Evolutionary conservation across 768 basidiomycete genomes (phyloP).

Genomic region (Pleurotus tuoliensis): DNA sequence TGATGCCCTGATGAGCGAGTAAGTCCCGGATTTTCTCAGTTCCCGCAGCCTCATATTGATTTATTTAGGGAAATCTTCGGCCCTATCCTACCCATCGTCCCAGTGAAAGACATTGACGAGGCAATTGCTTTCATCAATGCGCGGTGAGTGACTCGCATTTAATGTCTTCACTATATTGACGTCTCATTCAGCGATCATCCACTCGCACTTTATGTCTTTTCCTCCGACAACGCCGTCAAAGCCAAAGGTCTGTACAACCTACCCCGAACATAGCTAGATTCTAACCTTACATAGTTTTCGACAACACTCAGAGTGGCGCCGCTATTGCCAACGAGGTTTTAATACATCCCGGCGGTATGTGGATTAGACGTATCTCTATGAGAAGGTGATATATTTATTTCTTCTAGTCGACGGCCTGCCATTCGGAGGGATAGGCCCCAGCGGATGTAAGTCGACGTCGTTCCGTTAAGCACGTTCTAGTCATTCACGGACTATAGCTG

Average conservation of each 20-base stretch:
- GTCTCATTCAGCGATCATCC: constrained; percentile 55
- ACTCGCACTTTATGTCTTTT: constrained; percentile 75
- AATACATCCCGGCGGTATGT: constrained; percentile 56
- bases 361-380: too few species aligned
- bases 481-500: constrained; percentile 34
- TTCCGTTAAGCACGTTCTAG: background rate
- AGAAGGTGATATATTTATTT: too few species aligned
- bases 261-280: background rate
- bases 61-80: constrained; percentile 74
- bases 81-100: constrained; percentile 72
- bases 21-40: constrained; percentile 19
- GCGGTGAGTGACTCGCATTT: constrained; percentile 30
- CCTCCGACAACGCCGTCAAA: constrained; percentile 54
- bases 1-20: constrained; percentile 80
- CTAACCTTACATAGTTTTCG: constrained; percentile 44
- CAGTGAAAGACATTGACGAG: constrained; percentile 65
- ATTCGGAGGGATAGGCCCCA: constrained; percentile 70
- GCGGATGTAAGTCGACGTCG: constrained; percentile 53
- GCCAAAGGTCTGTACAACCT: constrained; percentile 42
- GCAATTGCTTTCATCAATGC: constrained; percentile 67
- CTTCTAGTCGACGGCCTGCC: constrained; percentile 55
- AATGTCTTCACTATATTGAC: background rate
- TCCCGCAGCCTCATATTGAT: background rate
- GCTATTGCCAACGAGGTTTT: constrained; percentile 67
- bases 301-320: constrained; percentile 68